Percentiles rank a stretch among this genome's conserved stretches.
These are phyloP conservation scores for Exidia glandulosa DNA, from an alignment of 768 basidiomycete species.

Conservation along the genomic window DNA sequence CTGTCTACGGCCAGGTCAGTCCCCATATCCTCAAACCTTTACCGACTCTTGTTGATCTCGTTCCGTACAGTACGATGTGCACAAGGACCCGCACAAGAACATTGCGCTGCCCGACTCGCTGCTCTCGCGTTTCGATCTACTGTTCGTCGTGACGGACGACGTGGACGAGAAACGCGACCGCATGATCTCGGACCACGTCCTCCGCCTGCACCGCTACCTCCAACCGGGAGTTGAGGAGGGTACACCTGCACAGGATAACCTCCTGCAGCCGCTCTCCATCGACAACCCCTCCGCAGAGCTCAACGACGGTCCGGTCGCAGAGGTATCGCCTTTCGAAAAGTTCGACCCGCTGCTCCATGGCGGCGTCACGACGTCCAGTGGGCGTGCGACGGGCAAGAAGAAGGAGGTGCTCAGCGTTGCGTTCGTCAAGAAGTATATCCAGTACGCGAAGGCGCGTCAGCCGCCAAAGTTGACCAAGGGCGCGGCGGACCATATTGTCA, in stretches of 20 bases:
- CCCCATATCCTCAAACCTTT: too few species aligned
- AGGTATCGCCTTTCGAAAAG: slow-evolving; percentile 86
- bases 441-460: slow-evolving; percentile 86
- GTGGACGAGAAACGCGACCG: slow-evolving; percentile 92
- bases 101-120: slow-evolving; percentile 97
- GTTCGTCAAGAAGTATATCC: slow-evolving; percentile 97
- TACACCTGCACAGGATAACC: slow-evolving; percentile 77
- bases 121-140: slow-evolving; percentile 94
- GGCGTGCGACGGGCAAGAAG: slow-evolving; percentile 32
- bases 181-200: slow-evolving; percentile 91
- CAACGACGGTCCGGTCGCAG: slow-evolving; percentile 40
- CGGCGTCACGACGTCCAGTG: slow-evolving; percentile 43
- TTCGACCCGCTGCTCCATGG: slow-evolving; percentile 92
- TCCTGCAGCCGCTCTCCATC: slow-evolving; percentile 78
- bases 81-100: slow-evolving; percentile 98
- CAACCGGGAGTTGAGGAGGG: slow-evolving; percentile 96
- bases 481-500: slow-evolving; percentile 88
- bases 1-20: slow-evolving; percentile 75
- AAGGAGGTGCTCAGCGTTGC: slow-evolving; percentile 83
- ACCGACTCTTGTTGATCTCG: slow-evolving; percentile 1
- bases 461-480: slow-evolving; percentile 82
- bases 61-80: slow-evolving; percentile 78
- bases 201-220: slow-evolving; percentile 93
- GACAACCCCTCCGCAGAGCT: slow-evolving; percentile 57
- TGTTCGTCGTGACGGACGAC: slow-evolving; percentile 97